Evolutionary conservation across 108 stramenopile genomes (phyloP).

Genomic region (Chaetoceros tenuissimus): DNA sequence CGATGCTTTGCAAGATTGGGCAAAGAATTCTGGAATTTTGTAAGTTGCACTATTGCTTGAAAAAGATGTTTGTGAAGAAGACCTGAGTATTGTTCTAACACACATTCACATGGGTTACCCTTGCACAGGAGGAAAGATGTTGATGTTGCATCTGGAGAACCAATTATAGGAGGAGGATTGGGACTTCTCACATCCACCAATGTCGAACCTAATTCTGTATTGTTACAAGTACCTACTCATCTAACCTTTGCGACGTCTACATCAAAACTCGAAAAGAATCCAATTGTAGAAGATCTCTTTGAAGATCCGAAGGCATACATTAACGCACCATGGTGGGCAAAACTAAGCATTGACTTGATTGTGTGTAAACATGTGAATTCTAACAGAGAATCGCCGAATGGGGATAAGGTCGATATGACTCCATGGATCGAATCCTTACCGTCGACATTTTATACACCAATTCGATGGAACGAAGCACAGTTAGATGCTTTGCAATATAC

Average conservation of each 20-base stretch:
- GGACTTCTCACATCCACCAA: neutral
- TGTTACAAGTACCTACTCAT: neutral
- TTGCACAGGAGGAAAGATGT: neutral
- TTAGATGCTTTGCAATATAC: slow-evolving; percentile 56
- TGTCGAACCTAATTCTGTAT: neutral
- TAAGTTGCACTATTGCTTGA: no score
- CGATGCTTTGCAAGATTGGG: no score
- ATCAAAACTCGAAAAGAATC: neutral
- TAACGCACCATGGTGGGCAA: slow-evolving; percentile 43
- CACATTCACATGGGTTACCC: no score
- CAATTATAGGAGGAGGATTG: neutral
- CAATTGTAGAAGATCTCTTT: neutral
- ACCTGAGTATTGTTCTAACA: no score
- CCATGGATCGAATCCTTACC: slow-evolving; percentile 78
- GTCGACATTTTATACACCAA: slow-evolving; percentile 61
- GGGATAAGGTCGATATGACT: slow-evolving; percentile 21
- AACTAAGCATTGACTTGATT: slow-evolving; percentile 28
- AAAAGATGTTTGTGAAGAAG: no score
- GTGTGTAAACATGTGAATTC: slow-evolving; percentile 26
- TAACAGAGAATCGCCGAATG: slow-evolving; percentile 1
- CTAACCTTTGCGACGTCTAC: neutral
- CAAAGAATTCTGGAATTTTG: no score
- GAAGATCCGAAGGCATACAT: slow-evolving; percentile 29
- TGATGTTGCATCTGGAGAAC: neutral
- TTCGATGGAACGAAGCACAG: slow-evolving; percentile 53